phyloP scores from a whole-genome alignment of 1,284 basidiomycete species.

The Tilletia walkeri region DNA sequence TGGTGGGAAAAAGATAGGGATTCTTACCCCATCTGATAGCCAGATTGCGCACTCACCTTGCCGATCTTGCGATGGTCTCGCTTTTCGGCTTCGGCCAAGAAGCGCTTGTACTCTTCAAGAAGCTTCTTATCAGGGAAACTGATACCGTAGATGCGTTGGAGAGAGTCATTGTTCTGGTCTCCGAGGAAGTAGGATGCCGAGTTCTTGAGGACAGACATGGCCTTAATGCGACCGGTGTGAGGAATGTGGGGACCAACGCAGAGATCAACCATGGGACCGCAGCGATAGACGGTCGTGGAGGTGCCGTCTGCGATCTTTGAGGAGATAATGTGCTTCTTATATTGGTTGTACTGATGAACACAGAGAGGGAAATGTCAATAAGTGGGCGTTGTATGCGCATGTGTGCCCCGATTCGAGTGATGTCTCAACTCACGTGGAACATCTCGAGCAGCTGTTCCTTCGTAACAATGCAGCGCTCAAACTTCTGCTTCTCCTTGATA shows the following conservation, averaged over 20 bases:
- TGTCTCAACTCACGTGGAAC: constrained; percentile 64
- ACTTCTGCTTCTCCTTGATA: constrained; percentile 95
- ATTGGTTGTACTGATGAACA: constrained; percentile 82
- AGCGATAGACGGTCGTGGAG: constrained; percentile 96
- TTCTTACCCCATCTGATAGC: neutral
- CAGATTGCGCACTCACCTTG: constrained; percentile 60
- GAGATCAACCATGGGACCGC: constrained; percentile 96
- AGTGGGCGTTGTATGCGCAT: neutral
- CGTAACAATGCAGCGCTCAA: constrained; percentile 86
- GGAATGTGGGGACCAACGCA: constrained; percentile 97
- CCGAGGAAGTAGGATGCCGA: constrained; percentile 98
- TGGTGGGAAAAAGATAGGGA: neutral
- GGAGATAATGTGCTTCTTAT: constrained; percentile 94
- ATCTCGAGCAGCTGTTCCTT: constrained; percentile 94
- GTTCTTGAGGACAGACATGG: constrained; percentile 63
- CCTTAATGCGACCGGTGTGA: constrained; percentile 96
- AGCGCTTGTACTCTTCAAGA: constrained; percentile 90
- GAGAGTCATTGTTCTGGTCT: constrained; percentile 86
- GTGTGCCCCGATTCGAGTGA: neutral
- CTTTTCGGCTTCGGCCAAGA: constrained; percentile 93
- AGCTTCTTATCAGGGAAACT: constrained; percentile 99
- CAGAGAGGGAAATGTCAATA: too few relatives aligned
- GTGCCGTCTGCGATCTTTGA: constrained; percentile 94
- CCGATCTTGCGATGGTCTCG: constrained; percentile 83
- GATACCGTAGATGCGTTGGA: constrained; percentile 97